Evolutionary conservation across 2,329 filamentous ascomycete genomes (phyloP), one percentile per base, ranked within the genome.

Genomic region (Fusarium devonianum): DNA sequence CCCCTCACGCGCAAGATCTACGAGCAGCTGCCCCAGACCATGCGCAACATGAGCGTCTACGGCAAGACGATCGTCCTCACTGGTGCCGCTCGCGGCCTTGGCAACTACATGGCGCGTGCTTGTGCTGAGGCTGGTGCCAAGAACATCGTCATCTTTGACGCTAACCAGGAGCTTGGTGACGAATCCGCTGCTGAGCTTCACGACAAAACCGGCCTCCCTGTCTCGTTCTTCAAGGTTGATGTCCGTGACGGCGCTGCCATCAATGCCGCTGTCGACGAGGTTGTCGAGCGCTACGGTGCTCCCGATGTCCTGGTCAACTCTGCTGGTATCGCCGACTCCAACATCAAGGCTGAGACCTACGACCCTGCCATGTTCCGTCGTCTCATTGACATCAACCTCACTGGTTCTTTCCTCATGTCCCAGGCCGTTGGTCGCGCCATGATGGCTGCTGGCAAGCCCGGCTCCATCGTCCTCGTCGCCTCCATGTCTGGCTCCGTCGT

Each of bases 401-500:
- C 83, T 7, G 89, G 89, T 42, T 87, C 87, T 4, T 92, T 92
- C 80, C 77, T 92, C 58, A 86, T 90, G 78, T 80, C 87, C 13
- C 87, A 91, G 74, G 76, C 86, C n/a, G 82, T 88, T 17, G 87
- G 85, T 30, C 83, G 83, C 45, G 77, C 82, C 63, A 91, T 91
- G 87, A 91, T 92, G 73, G 76, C 79, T n/a, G 81, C 83, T 46
- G 79, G 81, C 66, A 86, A 85, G 73, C 84, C 85, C 10, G 89
- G 89, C 30, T 87, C 82, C 66, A 88, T 92, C 67, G 80, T 92
- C 66, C 83, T 91, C 54, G 84, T 92, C 42, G 88, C 87, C 22
- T 90, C 86, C 66, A 92, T 93, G 89, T 90, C 87, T 38, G 90
- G 89, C 60, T 84, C 85, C 75, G 85, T 93, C 58, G 89, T 92